Conservation (phyloP, 2,329 filamentous ascomycete species). For the Aspergillus melleus region DNA sequence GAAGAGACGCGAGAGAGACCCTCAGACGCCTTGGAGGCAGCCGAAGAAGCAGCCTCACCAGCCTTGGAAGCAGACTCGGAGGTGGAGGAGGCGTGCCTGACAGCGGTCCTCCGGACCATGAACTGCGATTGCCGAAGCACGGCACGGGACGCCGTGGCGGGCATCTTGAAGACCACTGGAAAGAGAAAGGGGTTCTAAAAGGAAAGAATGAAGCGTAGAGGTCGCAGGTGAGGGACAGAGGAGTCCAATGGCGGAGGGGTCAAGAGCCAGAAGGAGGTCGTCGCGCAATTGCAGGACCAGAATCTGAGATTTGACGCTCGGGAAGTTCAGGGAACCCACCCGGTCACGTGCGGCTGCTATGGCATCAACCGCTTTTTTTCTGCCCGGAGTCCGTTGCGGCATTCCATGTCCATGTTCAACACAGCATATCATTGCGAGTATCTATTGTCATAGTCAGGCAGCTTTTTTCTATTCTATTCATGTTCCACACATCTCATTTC, state of each 20-base stretch:
- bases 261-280: constrained; percentile 28
- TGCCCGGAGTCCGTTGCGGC: too few species aligned
- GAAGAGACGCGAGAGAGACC: constrained; percentile 79
- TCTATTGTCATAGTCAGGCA: too few species aligned
- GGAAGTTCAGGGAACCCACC: constrained; percentile 42
- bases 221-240: constrained; percentile 32
- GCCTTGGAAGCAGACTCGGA: constrained; percentile 48
- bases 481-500: too few species aligned
- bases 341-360: constrained; percentile 14
- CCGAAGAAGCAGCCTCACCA: constrained; percentile 43
- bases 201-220: constrained; percentile 28
- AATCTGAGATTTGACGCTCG: constrained; percentile 42
- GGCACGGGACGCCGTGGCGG: constrained; percentile 44
- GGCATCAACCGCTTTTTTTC: background rate
- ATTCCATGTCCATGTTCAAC: too few species aligned
- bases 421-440: too few species aligned
- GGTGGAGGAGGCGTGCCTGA: constrained; percentile 50
- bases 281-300: constrained; percentile 39
- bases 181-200: constrained; percentile 24
- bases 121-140: constrained; percentile 50
- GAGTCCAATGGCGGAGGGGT: constrained; percentile 42
- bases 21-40: constrained; percentile 68
- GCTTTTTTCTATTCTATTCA: too few species aligned
- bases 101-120: constrained; percentile 46
- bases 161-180: constrained; percentile 41